These are phyloP conservation scores for Phoma sp. DNA, from an alignment of 2,329 filamentous ascomycete species.

Conservation along the genomic window DNA sequence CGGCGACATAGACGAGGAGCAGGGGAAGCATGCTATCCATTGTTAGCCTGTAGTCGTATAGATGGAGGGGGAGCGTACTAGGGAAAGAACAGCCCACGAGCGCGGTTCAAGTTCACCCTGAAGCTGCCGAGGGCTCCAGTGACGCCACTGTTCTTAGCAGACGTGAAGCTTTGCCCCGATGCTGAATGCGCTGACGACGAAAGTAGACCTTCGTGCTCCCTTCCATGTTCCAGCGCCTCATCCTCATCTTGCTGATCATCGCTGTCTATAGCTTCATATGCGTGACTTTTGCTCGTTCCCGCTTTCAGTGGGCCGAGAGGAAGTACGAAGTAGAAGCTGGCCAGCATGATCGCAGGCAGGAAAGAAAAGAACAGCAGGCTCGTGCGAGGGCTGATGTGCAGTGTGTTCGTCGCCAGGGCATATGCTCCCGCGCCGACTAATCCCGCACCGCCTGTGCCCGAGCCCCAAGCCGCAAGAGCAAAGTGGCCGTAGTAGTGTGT, in stretches of 20 bases:
- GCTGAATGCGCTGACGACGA: slow-evolving; percentile 39
- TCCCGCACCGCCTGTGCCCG: slow-evolving; percentile 88
- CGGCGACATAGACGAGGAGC: slow-evolving; percentile 89
- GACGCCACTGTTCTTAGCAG: slow-evolving; percentile 17
- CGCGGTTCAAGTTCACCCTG: slow-evolving; percentile 66
- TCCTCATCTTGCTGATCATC: slow-evolving; percentile 45
- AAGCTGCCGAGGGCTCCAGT: slow-evolving; percentile 43
- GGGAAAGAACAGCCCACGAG: slow-evolving; percentile 72
- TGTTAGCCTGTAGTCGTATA: slow-evolving; percentile 11
- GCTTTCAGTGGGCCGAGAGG: slow-evolving; percentile 70
- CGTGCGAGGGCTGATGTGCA: slow-evolving; percentile 74
- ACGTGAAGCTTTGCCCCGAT: slow-evolving; percentile 36
- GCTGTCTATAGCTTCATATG: slow-evolving; percentile 62
- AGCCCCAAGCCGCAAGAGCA: slow-evolving; percentile 89
- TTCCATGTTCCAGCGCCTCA: slow-evolving; percentile 17
- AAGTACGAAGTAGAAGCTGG: slow-evolving; percentile 84
- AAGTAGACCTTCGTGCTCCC: slow-evolving; percentile 47
- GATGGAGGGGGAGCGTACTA: slow-evolving; percentile 56
- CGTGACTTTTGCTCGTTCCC: slow-evolving; percentile 50
- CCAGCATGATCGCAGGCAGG: slow-evolving; percentile 80
- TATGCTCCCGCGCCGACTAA: slow-evolving; percentile 81
- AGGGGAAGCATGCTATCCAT: slow-evolving; percentile 78
- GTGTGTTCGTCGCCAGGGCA: slow-evolving; percentile 80
- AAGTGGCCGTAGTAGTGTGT: slow-evolving; percentile 92
- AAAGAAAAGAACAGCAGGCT: slow-evolving; percentile 80